Percentiles rank a stretch among this genome's conserved stretches.
Conservation (phyloP, 352 stramenopile species). For the Globisporangium paroecandrum region DNA sequence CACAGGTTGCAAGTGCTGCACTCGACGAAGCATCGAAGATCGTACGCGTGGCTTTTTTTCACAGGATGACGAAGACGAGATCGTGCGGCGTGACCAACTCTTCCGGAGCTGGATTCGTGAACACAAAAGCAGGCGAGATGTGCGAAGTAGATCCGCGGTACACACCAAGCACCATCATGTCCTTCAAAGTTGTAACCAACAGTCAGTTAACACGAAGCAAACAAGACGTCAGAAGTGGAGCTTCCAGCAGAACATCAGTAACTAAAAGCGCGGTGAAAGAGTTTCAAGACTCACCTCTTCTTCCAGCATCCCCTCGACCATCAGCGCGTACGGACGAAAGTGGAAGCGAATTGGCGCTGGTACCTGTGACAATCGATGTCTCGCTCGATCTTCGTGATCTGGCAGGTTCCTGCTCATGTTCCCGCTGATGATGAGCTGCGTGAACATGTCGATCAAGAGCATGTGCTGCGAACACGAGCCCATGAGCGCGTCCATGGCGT, state of each 20-base stretch:
- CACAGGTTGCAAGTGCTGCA: too few species aligned
- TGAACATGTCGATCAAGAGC: slow-evolving; percentile 65
- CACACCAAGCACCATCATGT: slow-evolving; percentile 53
- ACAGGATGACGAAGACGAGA: slow-evolving; percentile 69
- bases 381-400: slow-evolving; percentile 40
- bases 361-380: slow-evolving; percentile 51
- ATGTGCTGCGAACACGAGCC: slow-evolving; percentile 54
- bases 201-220: slow-evolving; percentile 7
- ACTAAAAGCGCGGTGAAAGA: background rate
- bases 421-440: slow-evolving; percentile 57
- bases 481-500: slow-evolving; percentile 68
- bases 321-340: slow-evolving; percentile 48
- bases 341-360: slow-evolving; percentile 51
- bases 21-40: background rate
- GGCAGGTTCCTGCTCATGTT: slow-evolving; percentile 48
- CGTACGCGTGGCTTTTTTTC: background rate
- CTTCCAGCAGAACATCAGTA: background rate
- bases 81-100: slow-evolving; percentile 59
- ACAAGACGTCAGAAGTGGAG: background rate
- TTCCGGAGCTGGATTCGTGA: slow-evolving; percentile 61
- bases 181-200: slow-evolving; percentile 22
- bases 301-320: slow-evolving; percentile 54
- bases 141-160: slow-evolving; percentile 39
- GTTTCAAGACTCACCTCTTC: slow-evolving; percentile 37
- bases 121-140: slow-evolving; percentile 48